Percentiles rank a stretch among this genome's conserved stretches.
These are phyloP conservation scores for Mycena rosella DNA, from an alignment of 768 basidiomycete genomes.

Conservation along the genomic window DNA sequence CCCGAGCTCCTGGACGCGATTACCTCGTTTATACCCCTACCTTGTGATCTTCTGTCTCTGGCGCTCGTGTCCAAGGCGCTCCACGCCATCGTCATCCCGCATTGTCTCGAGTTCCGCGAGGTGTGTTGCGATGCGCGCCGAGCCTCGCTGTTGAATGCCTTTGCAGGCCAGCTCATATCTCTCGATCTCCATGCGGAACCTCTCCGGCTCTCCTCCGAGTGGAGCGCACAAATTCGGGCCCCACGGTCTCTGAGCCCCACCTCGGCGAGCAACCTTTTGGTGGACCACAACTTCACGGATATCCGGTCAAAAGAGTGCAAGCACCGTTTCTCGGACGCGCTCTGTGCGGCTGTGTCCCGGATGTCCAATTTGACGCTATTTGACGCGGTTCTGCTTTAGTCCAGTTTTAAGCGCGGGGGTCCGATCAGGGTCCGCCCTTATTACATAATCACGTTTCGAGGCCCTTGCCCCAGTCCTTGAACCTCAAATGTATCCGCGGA, in stretches of 20 bases:
- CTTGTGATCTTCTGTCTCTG: neutral
- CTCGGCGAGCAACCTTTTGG: neutral
- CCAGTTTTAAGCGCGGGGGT: too few relatives aligned
- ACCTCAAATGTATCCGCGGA: too few relatives aligned
- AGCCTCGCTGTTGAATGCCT: neutral
- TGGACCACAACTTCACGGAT: neutral
- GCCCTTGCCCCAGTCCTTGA: too few relatives aligned
- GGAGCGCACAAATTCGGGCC: neutral
- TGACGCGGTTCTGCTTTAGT: too few relatives aligned
- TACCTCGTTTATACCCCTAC: neutral
- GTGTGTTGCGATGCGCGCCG: slow-evolving; percentile 5
- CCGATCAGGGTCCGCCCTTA: too few relatives aligned
- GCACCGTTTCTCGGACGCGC: neutral
- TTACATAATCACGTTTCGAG: too few relatives aligned
- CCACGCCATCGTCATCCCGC: neutral
- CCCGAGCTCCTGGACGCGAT: slow-evolving; percentile 5
- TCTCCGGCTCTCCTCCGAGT: neutral
- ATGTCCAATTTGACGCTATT: neutral
- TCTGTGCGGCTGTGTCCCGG: neutral
- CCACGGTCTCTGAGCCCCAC: neutral
- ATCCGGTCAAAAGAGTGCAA: neutral
- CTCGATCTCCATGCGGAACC: neutral
- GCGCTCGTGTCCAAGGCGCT: neutral
- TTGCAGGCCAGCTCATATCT: neutral
- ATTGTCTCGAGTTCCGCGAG: slow-evolving; percentile 2